Conservation (phyloP, 129 eudicot species). For the Flaveria linearis region DNA sequence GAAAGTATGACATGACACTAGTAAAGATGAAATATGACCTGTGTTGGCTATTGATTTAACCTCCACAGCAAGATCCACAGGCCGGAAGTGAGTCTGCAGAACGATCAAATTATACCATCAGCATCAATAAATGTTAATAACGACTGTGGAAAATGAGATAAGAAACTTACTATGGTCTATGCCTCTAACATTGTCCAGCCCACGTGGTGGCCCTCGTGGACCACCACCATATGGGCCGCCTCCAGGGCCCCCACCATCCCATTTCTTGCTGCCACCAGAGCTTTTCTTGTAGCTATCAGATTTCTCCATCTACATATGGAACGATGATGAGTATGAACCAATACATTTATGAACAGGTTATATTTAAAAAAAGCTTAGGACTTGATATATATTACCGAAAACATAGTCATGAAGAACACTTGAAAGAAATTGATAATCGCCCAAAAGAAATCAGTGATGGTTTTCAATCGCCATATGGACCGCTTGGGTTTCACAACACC, state of each 20-base stretch:
- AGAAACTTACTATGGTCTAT: conserved; percentile 76
- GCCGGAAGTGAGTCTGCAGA: conserved; percentile 76
- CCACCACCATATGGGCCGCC: conserved; percentile 90
- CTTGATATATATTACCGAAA: conserved; percentile 60
- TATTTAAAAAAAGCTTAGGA: background rate
- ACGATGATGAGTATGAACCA: conserved; percentile 1
- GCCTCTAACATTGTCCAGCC: conserved; percentile 74
- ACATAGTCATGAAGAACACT: conserved; percentile 80
- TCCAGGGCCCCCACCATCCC: conserved; percentile 95
- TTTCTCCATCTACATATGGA: conserved; percentile 73
- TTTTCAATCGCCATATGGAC: conserved; percentile 76
- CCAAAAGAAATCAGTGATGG: conserved; percentile 75
- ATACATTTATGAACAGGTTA: background rate
- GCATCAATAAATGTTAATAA: background rate
- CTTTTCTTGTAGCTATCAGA: conserved; percentile 72
- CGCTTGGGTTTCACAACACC: conserved; percentile 86
- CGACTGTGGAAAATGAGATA: background rate
- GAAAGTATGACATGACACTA: background rate
- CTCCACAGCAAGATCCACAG: conserved; percentile 94
- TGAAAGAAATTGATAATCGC: conserved; percentile 56
- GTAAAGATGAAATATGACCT: background rate
- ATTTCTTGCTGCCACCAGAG: conserved; percentile 75
- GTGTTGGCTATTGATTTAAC: conserved; percentile 11
- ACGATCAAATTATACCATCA: background rate
- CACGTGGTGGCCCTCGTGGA: conserved; percentile 52